Conservation (phyloP, 2,329 filamentous ascomycete genomes). For the Malbranchea cinnamomea region DNA sequence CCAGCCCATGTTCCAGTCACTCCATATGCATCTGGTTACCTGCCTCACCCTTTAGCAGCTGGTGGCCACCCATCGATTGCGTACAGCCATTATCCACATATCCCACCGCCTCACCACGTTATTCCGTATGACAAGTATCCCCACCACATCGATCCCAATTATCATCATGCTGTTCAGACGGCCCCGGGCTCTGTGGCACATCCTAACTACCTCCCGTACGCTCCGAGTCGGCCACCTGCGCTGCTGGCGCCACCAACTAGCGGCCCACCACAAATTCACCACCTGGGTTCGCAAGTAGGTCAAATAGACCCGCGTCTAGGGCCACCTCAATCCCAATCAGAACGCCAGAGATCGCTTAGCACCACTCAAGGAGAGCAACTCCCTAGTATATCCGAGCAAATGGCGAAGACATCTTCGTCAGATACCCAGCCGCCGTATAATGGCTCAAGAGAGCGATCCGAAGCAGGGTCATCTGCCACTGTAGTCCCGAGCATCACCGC, state of each 20-base stretch:
- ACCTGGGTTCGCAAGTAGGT: constrained; percentile 1
- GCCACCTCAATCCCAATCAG: constrained; percentile 1
- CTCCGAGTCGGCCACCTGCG: constrained; percentile 2
- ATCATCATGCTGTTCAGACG: constrained; percentile 1
- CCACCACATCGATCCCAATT: constrained; percentile 13
- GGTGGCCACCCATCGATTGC: constrained; percentile 16
- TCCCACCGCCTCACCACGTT: constrained; percentile 14
- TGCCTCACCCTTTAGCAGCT: constrained; percentile 20
- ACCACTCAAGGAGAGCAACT: too few relatives aligned
- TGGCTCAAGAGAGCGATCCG: constrained; percentile 13
- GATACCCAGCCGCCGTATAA: constrained; percentile 12
- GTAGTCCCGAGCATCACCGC: constrained; percentile 41
- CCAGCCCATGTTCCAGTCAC: constrained; percentile 23
- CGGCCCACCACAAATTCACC: not conserved
- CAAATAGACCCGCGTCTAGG: constrained; percentile 4
- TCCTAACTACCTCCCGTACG: too few relatives aligned
- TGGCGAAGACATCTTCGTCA: too few relatives aligned
- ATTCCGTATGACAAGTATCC: constrained; percentile 14
- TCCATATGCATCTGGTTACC: constrained; percentile 22
- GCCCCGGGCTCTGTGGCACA: too few relatives aligned
- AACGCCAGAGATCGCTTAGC: too few relatives aligned
- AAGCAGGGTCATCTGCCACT: constrained; percentile 18
- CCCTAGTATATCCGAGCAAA: too few relatives aligned
- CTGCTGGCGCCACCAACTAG: constrained; percentile 1
- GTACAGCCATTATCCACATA: constrained; percentile 19